These are phyloP conservation scores for Fusarium secorum DNA, from an alignment of 2,329 filamentous ascomycete genomes.

Conservation along the genomic window DNA sequence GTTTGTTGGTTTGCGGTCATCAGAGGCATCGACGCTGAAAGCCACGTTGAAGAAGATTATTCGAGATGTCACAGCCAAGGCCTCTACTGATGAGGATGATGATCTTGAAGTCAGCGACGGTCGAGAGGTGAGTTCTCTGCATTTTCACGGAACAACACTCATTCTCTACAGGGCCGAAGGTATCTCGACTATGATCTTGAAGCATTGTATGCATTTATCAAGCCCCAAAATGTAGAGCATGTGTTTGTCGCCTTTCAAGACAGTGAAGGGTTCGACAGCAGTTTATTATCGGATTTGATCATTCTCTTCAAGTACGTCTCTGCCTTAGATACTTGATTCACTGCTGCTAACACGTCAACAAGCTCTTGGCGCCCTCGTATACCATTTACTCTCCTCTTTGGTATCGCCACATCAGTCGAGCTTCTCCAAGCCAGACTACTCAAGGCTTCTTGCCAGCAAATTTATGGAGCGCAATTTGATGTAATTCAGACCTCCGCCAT, in stretches of 20 bases:
- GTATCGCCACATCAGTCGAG: slow-evolving; percentile 82
- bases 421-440: slow-evolving; percentile 78
- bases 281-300: slow-evolving; percentile 75
- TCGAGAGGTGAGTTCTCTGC: slow-evolving; percentile 54
- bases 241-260: slow-evolving; percentile 80
- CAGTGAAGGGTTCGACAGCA: slow-evolving; percentile 80
- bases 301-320: slow-evolving; percentile 68
- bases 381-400: slow-evolving; percentile 79
- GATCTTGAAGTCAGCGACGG: slow-evolving; percentile 57
- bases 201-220: slow-evolving; percentile 68
- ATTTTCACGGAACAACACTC: not conserved
- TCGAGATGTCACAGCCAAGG: slow-evolving; percentile 64
- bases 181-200: slow-evolving; percentile 82
- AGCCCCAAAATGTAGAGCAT: slow-evolving; percentile 60
- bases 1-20: slow-evolving; percentile 73
- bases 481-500: slow-evolving; percentile 76
- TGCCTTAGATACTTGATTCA: not conserved
- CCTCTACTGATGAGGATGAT: slow-evolving; percentile 63
- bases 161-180: slow-evolving; percentile 61
- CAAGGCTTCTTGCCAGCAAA: slow-evolving; percentile 70
- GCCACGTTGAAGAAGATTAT: slow-evolving; percentile 77
- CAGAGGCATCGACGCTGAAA: slow-evolving; percentile 78
- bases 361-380: slow-evolving; percentile 76
- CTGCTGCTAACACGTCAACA: slow-evolving; percentile 42
- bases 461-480: slow-evolving; percentile 78